Percentiles rank a stretch among this genome's conserved stretches.
phyloP scores from a whole-genome alignment of 163 green algal species.

The Coccomyxa subellipsoidea region DNA sequence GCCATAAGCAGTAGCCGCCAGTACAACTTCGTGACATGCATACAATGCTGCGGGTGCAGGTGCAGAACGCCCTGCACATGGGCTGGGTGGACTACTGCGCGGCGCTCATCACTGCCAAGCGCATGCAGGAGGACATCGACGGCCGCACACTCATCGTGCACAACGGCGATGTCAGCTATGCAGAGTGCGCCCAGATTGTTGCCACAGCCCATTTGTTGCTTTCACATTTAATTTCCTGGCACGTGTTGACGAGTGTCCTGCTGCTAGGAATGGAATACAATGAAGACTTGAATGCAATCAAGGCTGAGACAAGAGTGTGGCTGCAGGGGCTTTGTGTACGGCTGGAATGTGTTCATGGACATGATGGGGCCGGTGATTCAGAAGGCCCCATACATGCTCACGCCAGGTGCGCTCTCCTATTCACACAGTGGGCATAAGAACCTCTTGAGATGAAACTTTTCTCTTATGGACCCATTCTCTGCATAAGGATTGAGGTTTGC shows the following conservation, averaged over 20 bases:
- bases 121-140: conserved; percentile 39
- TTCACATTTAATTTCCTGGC: too few relatives aligned
- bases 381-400: conserved; percentile 5
- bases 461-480: too few relatives aligned
- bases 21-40: not conserved
- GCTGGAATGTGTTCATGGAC: not conserved
- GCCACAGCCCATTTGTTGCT: too few relatives aligned
- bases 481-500: too few relatives aligned
- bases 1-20: too few relatives aligned
- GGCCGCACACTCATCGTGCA: conserved; percentile 39
- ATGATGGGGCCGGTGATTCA: not conserved
- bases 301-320: not conserved
- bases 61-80: not conserved
- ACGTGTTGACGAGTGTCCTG: too few relatives aligned
- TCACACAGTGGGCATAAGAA: not conserved
- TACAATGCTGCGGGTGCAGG: not conserved
- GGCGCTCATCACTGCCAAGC: conserved; percentile 33
- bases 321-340: not conserved
- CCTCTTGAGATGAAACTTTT: too few relatives aligned
- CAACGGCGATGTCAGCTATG: conserved; percentile 58
- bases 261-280: too few relatives aligned
- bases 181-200: conserved; percentile 10
- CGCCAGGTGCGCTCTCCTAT: not conserved
- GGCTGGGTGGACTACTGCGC: conserved; percentile 13
- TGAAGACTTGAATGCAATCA: not conserved